Evolutionary conservation across 768 basidiomycete genomes (phyloP).

Genomic region (Tulasnella sp.): DNA sequence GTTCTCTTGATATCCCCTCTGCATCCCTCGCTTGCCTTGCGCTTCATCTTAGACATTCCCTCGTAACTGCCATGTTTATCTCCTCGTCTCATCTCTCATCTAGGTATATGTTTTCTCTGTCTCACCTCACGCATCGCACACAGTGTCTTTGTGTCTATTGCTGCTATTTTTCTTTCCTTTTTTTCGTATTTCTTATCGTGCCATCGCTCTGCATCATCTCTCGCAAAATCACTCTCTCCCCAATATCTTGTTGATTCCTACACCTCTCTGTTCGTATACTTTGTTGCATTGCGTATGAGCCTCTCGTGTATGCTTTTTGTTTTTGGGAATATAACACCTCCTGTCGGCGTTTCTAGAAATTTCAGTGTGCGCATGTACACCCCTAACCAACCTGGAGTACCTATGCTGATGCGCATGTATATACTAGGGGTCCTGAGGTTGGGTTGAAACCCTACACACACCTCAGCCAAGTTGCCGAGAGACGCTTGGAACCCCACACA

Average conservation of each 20-base stretch:
- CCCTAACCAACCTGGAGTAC: no score
- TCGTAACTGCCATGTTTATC: background rate
- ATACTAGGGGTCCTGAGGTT: background rate
- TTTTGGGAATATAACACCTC: background rate
- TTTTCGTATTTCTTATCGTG: background rate
- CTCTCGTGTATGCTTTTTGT: background rate
- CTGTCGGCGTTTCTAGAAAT: background rate
- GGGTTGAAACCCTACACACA: background rate
- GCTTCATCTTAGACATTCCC: background rate
- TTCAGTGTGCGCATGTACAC: no score
- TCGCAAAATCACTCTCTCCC: background rate
- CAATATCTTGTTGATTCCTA: background rate
- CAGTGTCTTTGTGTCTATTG: conserved; percentile 13
- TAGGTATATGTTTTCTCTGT: conserved; percentile 3
- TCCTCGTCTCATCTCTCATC: background rate
- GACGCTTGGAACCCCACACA: background rate
- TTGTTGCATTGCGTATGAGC: conserved; percentile 5
- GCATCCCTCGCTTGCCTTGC: background rate
- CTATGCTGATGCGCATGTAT: no score
- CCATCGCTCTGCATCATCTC: background rate
- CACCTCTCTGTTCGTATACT: conserved; percentile 1
- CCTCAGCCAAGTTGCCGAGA: background rate
- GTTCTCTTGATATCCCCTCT: background rate
- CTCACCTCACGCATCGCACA: background rate
- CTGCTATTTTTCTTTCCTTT: conserved; percentile 10